Percentiles rank a stretch among this genome's conserved stretches.
phyloP scores from a whole-genome alignment of 176 grass and related monocot species.

The Microstegium vimineum region DNA sequence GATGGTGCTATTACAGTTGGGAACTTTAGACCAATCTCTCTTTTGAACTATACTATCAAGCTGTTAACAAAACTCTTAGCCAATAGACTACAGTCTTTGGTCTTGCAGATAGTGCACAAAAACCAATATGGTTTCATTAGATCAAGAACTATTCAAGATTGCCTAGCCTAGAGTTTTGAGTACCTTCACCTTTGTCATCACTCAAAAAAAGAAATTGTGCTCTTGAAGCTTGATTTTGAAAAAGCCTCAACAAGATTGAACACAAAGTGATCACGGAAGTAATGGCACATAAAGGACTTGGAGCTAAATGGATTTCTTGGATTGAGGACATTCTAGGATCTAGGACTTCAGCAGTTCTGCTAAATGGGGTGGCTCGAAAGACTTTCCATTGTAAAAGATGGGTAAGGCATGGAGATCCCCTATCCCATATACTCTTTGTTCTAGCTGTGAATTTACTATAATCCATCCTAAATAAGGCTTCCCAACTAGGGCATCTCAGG shows the following conservation, averaged over 20 bases:
- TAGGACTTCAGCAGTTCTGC: too few relatives aligned
- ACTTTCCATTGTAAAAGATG: too few relatives aligned
- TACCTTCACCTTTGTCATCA: fast-evolving
- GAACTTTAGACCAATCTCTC: not conserved
- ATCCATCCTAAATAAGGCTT: too few relatives aligned
- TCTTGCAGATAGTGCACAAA: fast-evolving
- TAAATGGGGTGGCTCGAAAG: too few relatives aligned
- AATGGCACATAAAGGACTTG: not conserved
- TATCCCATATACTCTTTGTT: too few relatives aligned
- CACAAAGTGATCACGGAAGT: fast-evolving
- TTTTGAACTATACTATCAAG: fast-evolving
- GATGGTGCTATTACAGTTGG: fast-evolving
- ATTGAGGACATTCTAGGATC: too few relatives aligned
- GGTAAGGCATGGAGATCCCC: too few relatives aligned
- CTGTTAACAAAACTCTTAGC: not conserved
- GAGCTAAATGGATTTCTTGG: not conserved
- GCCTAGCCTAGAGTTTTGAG: not conserved
- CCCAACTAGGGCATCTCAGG: too few relatives aligned
- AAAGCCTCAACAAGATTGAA: not conserved
- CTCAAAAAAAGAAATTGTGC: not conserved
- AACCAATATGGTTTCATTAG: not conserved
- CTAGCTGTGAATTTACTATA: too few relatives aligned
- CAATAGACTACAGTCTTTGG: not conserved
- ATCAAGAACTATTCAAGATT: not conserved
- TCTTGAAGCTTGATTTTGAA: not conserved